phyloP scores from a whole-genome alignment of 2,329 filamentous ascomycete genomes.

The Talaromyces piceae region DNA sequence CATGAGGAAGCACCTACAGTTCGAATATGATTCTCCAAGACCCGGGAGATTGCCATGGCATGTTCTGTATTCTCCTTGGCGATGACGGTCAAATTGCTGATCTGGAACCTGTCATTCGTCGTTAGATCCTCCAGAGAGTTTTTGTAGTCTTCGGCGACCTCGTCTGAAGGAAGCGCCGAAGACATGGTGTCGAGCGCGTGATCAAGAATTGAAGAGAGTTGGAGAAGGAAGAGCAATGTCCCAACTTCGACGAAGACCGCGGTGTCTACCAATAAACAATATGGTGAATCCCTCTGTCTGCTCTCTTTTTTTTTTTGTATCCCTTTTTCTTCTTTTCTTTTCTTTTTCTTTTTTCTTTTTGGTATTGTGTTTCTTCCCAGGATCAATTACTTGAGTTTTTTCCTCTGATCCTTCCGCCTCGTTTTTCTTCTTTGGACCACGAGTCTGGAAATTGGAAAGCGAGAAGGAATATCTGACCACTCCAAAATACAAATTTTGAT shows the following conservation, averaged over 20 bases:
- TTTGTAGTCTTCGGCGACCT: slow-evolving; percentile 92
- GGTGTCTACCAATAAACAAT: background rate
- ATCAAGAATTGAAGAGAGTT: too few species aligned
- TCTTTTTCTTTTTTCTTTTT: slow-evolving; percentile 2
- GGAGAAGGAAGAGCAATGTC: background rate
- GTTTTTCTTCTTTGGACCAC: slow-evolving; percentile 1
- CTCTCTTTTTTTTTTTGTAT: slow-evolving; percentile 10
- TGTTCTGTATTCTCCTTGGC: slow-evolving; percentile 96
- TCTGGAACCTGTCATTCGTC: slow-evolving; percentile 86
- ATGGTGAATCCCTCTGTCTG: too few species aligned
- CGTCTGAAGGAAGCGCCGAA: slow-evolving; percentile 58
- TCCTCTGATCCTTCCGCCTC: slow-evolving; percentile 9
- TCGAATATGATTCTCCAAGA: slow-evolving; percentile 86
- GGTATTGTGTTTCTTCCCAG: slow-evolving; percentile 4
- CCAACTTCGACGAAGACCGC: background rate
- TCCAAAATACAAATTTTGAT: slow-evolving; percentile 11
- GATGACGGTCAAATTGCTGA: slow-evolving; percentile 94
- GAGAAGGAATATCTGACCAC: slow-evolving; percentile 5
- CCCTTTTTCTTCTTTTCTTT: background rate
- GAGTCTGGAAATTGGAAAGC: slow-evolving; percentile 3
- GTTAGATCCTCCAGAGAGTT: slow-evolving; percentile 87
- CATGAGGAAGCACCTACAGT: slow-evolving; percentile 59
- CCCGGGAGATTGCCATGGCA: slow-evolving; percentile 84
- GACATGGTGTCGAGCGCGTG: slow-evolving; percentile 48
- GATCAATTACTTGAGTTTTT: slow-evolving; percentile 5